phyloP scores from a whole-genome alignment of 108 stramenopile genomes.

The Bacterosira constricta region DNA sequence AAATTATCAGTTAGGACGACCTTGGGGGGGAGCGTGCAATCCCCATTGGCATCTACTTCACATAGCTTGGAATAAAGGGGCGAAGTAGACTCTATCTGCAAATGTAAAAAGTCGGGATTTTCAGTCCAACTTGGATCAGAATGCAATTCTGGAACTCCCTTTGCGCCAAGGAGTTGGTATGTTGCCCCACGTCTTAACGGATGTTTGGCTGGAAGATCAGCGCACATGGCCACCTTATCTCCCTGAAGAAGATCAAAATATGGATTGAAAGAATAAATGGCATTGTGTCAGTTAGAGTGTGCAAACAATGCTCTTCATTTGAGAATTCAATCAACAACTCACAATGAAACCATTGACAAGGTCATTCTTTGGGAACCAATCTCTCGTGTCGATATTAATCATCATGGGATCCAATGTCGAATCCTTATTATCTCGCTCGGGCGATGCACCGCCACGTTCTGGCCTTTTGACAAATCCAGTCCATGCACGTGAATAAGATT shows the following conservation, averaged over 20 bases:
- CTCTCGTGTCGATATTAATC: conserved; percentile 15
- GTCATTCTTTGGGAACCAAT: conserved; percentile 48
- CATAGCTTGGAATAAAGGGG: conserved; percentile 40
- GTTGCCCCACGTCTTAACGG: conserved; percentile 36
- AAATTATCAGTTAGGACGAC: conserved; percentile 39
- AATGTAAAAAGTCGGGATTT: conserved; percentile 1
- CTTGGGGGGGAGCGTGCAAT: conserved; percentile 27
- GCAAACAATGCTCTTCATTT: too few species aligned
- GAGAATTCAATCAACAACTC: too few species aligned
- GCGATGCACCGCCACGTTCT: conserved; percentile 19
- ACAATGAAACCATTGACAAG: conserved; percentile 40
- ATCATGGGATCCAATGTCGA: conserved; percentile 28
- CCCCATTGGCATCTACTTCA: background rate
- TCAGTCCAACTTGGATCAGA: conserved; percentile 27
- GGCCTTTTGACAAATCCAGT: conserved; percentile 24
- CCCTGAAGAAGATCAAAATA: too few species aligned
- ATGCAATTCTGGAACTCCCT: conserved; percentile 15
- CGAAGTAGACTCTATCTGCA: conserved; percentile 17
- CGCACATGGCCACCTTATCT: conserved; percentile 49
- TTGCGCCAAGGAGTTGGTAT: conserved; percentile 27
- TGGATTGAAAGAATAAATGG: too few species aligned
- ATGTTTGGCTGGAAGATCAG: conserved; percentile 47
- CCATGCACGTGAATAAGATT: conserved; percentile 37
- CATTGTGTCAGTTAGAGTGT: too few species aligned
- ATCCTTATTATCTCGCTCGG: conserved; percentile 1